phyloP scores from a whole-genome alignment of 768 basidiomycete genomes.

The Tricholoma hemisulphureum region DNA sequence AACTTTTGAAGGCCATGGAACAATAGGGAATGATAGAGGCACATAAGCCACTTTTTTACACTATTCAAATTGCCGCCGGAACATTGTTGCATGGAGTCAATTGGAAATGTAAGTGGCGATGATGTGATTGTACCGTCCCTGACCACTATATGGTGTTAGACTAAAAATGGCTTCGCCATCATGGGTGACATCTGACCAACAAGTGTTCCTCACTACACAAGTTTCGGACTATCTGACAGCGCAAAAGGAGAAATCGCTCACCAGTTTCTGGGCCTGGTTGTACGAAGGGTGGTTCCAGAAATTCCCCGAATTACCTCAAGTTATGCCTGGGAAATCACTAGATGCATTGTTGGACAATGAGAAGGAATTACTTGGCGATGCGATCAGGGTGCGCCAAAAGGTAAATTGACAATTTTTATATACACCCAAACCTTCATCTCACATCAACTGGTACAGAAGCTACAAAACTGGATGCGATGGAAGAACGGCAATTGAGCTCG shows the following conservation, averaged over 20 bases:
- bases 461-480: background rate
- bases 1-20: background rate
- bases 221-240: background rate
- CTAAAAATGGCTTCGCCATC: slow-evolving; percentile 10
- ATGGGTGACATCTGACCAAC: slow-evolving; percentile 15
- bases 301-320: background rate
- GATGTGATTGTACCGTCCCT: background rate
- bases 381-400: background rate
- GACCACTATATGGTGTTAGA: background rate
- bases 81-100: background rate
- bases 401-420: background rate
- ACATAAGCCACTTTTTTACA: background rate
- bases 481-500: background rate
- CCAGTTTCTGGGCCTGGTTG: too few species aligned
- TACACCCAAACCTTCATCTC: background rate
- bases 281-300: too few species aligned
- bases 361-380: background rate
- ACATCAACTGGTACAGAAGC: background rate
- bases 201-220: slow-evolving; percentile 5
- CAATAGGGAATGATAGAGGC: background rate
- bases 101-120: background rate
- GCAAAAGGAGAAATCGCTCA: background rate
- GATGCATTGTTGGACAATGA: background rate
- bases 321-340: background rate
- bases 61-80: background rate